Evolutionary conservation across 2,329 filamentous ascomycete genomes (phyloP), one percentile per base, ranked within the genome.

Genomic region (Seiridium cupressi): DNA sequence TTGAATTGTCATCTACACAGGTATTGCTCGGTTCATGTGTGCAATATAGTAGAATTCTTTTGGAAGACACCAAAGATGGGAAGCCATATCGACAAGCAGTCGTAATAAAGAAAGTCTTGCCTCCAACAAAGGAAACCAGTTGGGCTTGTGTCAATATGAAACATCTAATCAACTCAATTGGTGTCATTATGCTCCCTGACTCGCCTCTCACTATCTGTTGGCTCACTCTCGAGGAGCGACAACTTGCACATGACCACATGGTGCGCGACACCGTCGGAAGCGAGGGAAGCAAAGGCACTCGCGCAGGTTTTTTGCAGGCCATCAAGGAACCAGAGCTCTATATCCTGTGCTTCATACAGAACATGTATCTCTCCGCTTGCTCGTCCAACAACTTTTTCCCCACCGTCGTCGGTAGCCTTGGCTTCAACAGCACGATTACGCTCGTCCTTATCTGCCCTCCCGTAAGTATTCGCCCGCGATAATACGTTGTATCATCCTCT

Each of bases 391-490:
- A 64, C 60, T 72, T 70, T 57, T 61, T 72, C 8, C 69, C 68
- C 4, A 69, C 67, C 3, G 74, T 79, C 10, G 76, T 82, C 42
- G 66, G 74, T 55, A 78, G 75, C 0, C 72, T 82, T 1, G 76
- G 76, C 0, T 80, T 78, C 65, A 71, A 67, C 53, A 72, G 64
- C 1, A 81, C 76, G 1, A 74, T 78, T n/a, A 80, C 79, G 1
- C 73, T 83, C 3, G 74, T 79, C 1, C 74, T 83, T 4, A 81
- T 78, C 3, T 77, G 76, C 51, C 80, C 80, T 0, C 80, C 80
- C 1, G 49, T 53, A 53, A 53, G 49, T 53, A 18, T 3, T 26
- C 18, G 18, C 18, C 18, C 2, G 18, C 18, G 18, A 26, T 26
- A 26, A 26, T 26, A 26, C 2, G 18, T 26, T 26, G 18, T 26